phyloP scores from a whole-genome alignment of 208 protist species.

The Wallacemonas collosoma region DNA sequence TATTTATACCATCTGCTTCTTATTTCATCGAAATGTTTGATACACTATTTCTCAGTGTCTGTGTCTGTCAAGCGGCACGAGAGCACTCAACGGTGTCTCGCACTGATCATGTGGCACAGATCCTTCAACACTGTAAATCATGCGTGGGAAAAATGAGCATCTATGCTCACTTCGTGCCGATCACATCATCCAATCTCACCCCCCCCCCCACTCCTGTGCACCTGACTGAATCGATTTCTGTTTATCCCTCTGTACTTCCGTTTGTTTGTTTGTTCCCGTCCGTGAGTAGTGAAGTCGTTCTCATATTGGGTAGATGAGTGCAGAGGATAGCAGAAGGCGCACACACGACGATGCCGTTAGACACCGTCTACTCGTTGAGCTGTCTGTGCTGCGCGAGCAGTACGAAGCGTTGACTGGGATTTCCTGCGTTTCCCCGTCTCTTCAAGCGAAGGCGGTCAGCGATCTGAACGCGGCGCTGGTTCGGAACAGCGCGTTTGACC shows the following conservation, averaged over 20 bases:
- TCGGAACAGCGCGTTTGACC: not conserved
- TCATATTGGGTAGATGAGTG: not conserved
- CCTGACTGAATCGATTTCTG: not conserved
- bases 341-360: conserved; percentile 33
- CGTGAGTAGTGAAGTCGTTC: not conserved
- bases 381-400: conserved; percentile 43
- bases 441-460: not conserved
- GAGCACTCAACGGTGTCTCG: too few relatives aligned
- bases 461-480: not conserved
- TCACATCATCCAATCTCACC: not conserved
- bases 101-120: too few relatives aligned
- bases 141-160: too few relatives aligned
- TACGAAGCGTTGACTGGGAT: conserved; percentile 26
- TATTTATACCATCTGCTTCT: too few relatives aligned
- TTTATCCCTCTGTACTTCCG: conserved; percentile 12
- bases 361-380: conserved; percentile 35
- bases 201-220: not conserved
- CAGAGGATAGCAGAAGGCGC: not conserved
- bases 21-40: too few relatives aligned
- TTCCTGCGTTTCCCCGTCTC: not conserved
- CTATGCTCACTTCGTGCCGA: too few relatives aligned
- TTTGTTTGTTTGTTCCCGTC: conserved; percentile 19
- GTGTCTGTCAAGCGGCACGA: too few relatives aligned
- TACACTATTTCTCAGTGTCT: too few relatives aligned
- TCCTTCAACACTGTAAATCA: too few relatives aligned